Conservation (phyloP, 345 rosid species). For the Pistacia atlantica region DNA sequence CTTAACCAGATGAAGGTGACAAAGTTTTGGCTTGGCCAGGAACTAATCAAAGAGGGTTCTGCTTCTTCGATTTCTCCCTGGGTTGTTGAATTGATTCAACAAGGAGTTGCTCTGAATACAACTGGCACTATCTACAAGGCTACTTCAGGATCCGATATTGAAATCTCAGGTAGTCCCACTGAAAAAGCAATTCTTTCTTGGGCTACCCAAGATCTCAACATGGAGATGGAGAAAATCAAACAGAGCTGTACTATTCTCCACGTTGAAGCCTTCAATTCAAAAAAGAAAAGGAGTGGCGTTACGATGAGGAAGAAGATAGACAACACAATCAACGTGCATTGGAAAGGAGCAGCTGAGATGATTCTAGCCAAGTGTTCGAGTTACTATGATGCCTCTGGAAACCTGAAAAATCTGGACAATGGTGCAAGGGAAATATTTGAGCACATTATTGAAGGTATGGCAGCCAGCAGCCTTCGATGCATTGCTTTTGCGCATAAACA, state of each 20-base stretch:
- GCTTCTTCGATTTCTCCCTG: constrained; percentile 30
- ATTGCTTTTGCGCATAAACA: constrained; percentile 67
- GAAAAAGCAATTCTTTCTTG: constrained; percentile 78
- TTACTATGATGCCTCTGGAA: constrained; percentile 56
- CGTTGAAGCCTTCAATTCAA: constrained; percentile 69
- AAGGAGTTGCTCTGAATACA: constrained; percentile 71
- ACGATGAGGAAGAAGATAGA: constrained; percentile 41
- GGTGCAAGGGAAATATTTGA: constrained; percentile 35
- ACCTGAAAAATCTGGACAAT: constrained; percentile 27
- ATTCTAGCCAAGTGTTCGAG: constrained; percentile 64
- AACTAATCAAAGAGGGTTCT: constrained; percentile 16
- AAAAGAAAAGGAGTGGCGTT: constrained; percentile 71
- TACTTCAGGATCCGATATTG: constrained; percentile 33
- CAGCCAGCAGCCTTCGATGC: constrained; percentile 69
- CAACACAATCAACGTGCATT: constrained; percentile 47
- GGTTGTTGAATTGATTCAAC: constrained; percentile 46
- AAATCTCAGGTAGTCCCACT: constrained; percentile 66
- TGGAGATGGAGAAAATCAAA: constrained; percentile 42
- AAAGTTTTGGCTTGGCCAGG: constrained; percentile 61
- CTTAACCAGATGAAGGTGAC: constrained; percentile 66
- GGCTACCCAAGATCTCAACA: constrained; percentile 51
- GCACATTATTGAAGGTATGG: constrained; percentile 61
- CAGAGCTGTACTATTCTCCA: constrained; percentile 37
- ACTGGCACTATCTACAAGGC: constrained; percentile 51
- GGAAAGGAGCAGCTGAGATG: constrained; percentile 89